phyloP scores from a whole-genome alignment of 305 asterid genomes.

The Fraxinus sp. region DNA sequence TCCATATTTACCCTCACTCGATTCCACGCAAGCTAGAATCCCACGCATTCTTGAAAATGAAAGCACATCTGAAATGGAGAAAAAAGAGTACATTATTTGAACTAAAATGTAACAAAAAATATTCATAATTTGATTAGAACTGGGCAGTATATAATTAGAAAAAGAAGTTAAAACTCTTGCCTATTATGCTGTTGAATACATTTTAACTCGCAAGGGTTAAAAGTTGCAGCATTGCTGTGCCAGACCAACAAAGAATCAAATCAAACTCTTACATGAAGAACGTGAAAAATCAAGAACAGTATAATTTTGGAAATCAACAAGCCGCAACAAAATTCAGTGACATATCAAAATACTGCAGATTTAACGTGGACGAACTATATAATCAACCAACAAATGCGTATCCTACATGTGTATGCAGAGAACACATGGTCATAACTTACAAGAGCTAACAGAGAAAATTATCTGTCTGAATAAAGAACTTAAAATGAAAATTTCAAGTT shows the following conservation, averaged over 20 bases:
- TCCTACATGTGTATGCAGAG: neutral
- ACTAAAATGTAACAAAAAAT: slow-evolving; percentile 1
- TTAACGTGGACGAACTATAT: neutral
- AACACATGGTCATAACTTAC: neutral
- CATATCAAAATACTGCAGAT: neutral
- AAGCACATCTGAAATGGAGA: slow-evolving; percentile 37
- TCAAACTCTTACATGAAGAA: neutral
- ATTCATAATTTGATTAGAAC: slow-evolving; percentile 18
- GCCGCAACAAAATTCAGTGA: slow-evolving; percentile 3
- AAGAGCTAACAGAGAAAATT: neutral
- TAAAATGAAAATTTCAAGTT: slow-evolving; percentile 12
- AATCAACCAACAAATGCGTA: neutral
- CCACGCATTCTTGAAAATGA: slow-evolving; percentile 39
- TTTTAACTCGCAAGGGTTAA: too few relatives aligned
- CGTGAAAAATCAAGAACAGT: slow-evolving; percentile 6
- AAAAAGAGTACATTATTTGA: slow-evolving; percentile 3
- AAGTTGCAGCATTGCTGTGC: neutral
- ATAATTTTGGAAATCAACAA: neutral
- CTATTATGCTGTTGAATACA: neutral
- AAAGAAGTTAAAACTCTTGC: neutral
- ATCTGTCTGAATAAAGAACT: neutral
- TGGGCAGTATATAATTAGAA: neutral
- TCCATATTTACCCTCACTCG: slow-evolving; percentile 55
- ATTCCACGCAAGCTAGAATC: slow-evolving; percentile 33
- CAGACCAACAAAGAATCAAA: neutral